Conservation (phyloP, 805 yeast genomes). For the Candida xiaguanensis region DNA sequence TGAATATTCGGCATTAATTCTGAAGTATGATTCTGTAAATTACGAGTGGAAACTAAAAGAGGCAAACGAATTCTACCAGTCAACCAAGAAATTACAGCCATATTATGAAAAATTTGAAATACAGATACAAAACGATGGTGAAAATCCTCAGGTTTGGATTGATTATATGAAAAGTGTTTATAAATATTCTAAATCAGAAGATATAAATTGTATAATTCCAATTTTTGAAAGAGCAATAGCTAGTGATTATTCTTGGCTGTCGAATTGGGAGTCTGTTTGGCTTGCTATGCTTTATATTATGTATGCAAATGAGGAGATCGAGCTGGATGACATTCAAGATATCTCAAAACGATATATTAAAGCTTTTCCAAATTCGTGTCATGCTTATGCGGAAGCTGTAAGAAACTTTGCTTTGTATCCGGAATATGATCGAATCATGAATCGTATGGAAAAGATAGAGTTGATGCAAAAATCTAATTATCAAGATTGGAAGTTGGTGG, state of each 20-base stretch:
- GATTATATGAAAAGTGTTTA: conserved; percentile 27
- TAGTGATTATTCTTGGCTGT: conserved; percentile 6
- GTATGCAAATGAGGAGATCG: conserved; percentile 15
- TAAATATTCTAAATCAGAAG: conserved; percentile 15
- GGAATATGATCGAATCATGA: conserved; percentile 10
- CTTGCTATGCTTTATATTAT: conserved; percentile 21
- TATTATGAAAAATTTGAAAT: conserved; percentile 37
- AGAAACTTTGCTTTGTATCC: conserved; percentile 10
- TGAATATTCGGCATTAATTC: conserved; percentile 38
- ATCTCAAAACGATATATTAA: conserved; percentile 20
- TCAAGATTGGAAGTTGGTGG: conserved; percentile 32
- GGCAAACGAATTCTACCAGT: conserved; percentile 29
- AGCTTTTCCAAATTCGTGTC: conserved; percentile 20
- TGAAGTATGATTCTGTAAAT: conserved; percentile 19
- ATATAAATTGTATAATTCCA: conserved; percentile 13
- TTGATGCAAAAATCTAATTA: conserved; percentile 16
- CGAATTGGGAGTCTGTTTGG: conserved; percentile 26
- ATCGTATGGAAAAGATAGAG: conserved; percentile 10
- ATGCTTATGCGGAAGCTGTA: conserved; percentile 25
- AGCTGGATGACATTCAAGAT: conserved; percentile 7
- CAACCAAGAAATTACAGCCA: conserved; percentile 23
- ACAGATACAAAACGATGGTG: conserved; percentile 14
- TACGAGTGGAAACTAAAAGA: conserved; percentile 35
- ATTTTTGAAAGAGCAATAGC: conserved; percentile 30
- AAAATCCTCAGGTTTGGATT: conserved; percentile 23